These are phyloP conservation scores for Rhizopus sp. DNA, from an alignment of 371 early-diverging fungal species.

Conservation along the genomic window DNA sequence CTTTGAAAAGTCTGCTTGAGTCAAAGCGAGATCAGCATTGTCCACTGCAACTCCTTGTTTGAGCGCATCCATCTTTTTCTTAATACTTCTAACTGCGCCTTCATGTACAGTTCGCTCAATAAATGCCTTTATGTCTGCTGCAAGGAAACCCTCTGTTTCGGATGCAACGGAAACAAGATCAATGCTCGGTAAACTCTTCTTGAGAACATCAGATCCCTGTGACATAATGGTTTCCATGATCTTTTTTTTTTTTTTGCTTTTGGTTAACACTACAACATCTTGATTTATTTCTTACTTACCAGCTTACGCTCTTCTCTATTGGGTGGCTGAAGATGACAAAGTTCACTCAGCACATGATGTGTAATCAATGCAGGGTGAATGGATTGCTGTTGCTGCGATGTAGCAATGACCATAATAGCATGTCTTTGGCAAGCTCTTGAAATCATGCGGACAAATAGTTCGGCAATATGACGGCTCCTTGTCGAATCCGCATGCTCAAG, in stretches of 20 bases:
- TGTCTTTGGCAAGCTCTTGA: slow-evolving; percentile 46
- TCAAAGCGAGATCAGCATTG: slow-evolving; percentile 32
- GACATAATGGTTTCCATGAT: slow-evolving; percentile 64
- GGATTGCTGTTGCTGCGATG: slow-evolving; percentile 69
- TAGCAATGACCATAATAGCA: slow-evolving; percentile 67
- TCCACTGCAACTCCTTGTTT: slow-evolving; percentile 12
- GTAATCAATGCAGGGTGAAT: slow-evolving; percentile 66
- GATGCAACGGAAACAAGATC: slow-evolving; percentile 77
- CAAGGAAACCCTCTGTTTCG: slow-evolving; percentile 88
- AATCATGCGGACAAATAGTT: slow-evolving; percentile 59
- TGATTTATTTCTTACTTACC: slow-evolving; percentile 26
- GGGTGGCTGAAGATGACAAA: slow-evolving; percentile 69
- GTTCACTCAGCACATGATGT: slow-evolving; percentile 70
- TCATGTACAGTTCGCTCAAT: slow-evolving; percentile 84
- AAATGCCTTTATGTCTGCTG: slow-evolving; percentile 80
- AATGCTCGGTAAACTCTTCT: slow-evolving; percentile 47
- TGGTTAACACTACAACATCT: not conserved
- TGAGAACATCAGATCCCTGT: slow-evolving; percentile 34
- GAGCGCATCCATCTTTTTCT: slow-evolving; percentile 32
- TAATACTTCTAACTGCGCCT: slow-evolving; percentile 71
- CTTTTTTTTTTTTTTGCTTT: slow-evolving; percentile 28
- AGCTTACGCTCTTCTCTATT: slow-evolving; percentile 68
- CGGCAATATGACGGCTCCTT: slow-evolving; percentile 70
- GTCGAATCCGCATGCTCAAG: slow-evolving; percentile 79
- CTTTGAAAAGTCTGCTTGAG: slow-evolving; percentile 67